Evolutionary conservation across 1,139 yeast genomes (phyloP).

Genomic region (Saccharomyces hybrid): DNA sequence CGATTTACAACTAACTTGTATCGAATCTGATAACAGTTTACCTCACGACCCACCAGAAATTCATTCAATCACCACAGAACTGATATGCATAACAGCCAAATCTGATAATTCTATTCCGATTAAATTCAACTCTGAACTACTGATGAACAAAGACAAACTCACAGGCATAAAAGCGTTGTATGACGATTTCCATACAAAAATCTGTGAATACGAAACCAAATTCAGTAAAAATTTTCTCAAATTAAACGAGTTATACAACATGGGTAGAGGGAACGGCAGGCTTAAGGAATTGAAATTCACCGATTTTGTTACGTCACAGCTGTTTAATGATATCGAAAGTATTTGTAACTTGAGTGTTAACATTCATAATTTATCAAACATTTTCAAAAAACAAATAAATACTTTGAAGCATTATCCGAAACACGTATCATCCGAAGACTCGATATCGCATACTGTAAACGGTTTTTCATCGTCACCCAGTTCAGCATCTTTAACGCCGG

Average conservation of each 20-base stretch:
- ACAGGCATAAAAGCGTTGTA: constrained; percentile 10
- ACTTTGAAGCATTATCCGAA: constrained; percentile 9
- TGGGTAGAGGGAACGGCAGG: constrained; percentile 8
- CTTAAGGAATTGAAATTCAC: constrained; percentile 18
- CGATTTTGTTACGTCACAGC: constrained; percentile 18
- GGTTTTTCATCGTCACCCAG: constrained; percentile 1
- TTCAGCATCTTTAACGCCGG: background rate
- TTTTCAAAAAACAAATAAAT: constrained; percentile 23
- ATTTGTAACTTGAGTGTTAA: constrained; percentile 18
- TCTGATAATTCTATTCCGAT: constrained; percentile 32
- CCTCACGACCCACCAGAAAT: constrained; percentile 24
- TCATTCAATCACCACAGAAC: constrained; percentile 19
- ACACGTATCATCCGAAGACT: background rate
- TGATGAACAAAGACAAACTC: constrained; percentile 16
- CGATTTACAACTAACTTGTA: constrained; percentile 23
- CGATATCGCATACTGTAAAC: background rate
- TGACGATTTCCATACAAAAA: constrained; percentile 10
- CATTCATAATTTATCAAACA: constrained; percentile 12
- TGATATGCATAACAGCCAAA: constrained; percentile 23
- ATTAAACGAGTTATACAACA: constrained; percentile 15
- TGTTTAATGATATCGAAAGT: constrained; percentile 21
- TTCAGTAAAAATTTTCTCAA: constrained; percentile 13
- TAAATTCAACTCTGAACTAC: constrained; percentile 24
- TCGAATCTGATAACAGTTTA: constrained; percentile 21
- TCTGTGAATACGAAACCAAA: constrained; percentile 10